A percentile compares a stretch with the other conserved stretches of the same genome.
These are phyloP conservation scores for Aureobasidium sp. DNA, from an alignment of 2,329 filamentous ascomycete genomes.

Conservation along the genomic window DNA sequence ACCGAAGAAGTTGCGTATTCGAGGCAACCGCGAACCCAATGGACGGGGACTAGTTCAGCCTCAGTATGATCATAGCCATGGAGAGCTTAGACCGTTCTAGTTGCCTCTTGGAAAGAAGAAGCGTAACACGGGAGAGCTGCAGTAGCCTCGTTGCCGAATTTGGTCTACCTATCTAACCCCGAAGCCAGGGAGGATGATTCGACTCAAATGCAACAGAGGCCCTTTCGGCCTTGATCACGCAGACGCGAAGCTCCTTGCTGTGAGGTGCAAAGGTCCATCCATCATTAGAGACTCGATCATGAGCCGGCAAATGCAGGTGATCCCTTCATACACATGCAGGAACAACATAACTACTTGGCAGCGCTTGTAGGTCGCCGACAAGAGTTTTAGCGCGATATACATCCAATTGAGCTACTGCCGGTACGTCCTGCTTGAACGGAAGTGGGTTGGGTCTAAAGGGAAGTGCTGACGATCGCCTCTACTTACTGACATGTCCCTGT, in stretches of 20 bases:
- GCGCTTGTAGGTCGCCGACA: constrained; percentile 10
- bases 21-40: constrained; percentile 13
- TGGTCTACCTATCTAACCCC: constrained; percentile 11
- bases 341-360: constrained; percentile 14
- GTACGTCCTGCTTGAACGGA: constrained; percentile 10
- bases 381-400: constrained; percentile 10
- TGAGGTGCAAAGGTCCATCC: constrained; percentile 9
- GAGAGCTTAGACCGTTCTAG: constrained; percentile 9
- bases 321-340: constrained; percentile 15
- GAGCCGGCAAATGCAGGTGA: constrained; percentile 13
- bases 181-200: constrained; percentile 16
- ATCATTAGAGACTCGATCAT: constrained; percentile 11
- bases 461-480: constrained; percentile 13
- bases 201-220: constrained; percentile 15
- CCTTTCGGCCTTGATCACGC: constrained; percentile 15
- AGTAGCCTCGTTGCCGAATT: constrained; percentile 15
- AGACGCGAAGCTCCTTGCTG: constrained; percentile 16
- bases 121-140: constrained; percentile 15
- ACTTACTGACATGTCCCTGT: constrained; percentile 11
- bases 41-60: constrained; percentile 15
- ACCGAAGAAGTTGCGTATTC: constrained; percentile 15
- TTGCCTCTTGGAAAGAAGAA: constrained; percentile 10
- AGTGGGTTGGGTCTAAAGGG: background rate
- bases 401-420: constrained; percentile 1
- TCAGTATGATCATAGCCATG: constrained; percentile 14